Evolutionary conservation across 2,329 filamentous ascomycete genomes (phyloP), one percentile per base, ranked within the genome.

Genomic region (Calonectria pauciramosa): DNA sequence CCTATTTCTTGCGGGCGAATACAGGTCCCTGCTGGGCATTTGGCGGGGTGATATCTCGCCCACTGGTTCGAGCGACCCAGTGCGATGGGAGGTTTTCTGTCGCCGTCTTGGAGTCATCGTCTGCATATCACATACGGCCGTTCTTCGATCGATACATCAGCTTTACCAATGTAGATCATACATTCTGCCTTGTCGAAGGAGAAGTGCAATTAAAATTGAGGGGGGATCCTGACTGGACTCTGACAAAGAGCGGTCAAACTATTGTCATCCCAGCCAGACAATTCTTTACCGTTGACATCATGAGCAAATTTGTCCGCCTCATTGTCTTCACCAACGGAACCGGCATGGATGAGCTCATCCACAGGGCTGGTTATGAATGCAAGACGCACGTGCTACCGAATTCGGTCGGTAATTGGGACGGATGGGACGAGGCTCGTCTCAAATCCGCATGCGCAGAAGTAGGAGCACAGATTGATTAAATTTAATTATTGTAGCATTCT

Each of bases 381-480:
- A 36, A 13, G 2, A 13, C 59, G 11, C 1, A 18, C 5, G n/a
- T 66, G 8, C 32, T 71, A 18, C 69, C 69, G 6, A 60, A 66
- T 34, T 66, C 36, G 18, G 36, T 66, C 14, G 59, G 47, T 2
- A 36, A 38, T 11, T 71, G 69, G 69, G 69, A 71, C 23, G 69
- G 69, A 14, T 71, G 69, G 69, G 69, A 71, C 20, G 69, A 71
- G 11, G 18, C 51, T 6, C 59, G 69, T 20, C 69, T 71, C 26
- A 71, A 71, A 38, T 71, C 69, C 6, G 69, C 69, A 26, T 71
- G 69, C 47, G 69, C 69, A n/a, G 69, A 71, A 47, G 49, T 71
- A 14, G 68, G 68, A 16, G 68, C 68, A 23, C 68, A 71, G 47
- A 71, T 71, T 47, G 68, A 66, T 16, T 71, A 47, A 28, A 2